Evolutionary conservation across 441 rosid genomes (phyloP).

Genomic region (Pelargonium cotyledonis): DNA sequence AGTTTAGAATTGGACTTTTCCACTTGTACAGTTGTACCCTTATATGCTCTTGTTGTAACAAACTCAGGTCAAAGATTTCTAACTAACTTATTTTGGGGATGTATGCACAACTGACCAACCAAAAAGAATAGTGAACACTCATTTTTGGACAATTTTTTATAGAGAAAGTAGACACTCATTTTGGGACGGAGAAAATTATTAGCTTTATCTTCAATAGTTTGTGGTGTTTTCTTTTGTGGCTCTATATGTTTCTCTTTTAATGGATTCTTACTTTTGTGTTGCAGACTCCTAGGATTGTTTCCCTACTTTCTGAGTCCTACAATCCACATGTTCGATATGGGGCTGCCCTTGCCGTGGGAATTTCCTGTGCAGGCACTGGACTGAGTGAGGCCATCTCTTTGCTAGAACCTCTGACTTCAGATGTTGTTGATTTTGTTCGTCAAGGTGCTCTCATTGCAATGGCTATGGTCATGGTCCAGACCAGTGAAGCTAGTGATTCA

Average conservation of each 20-base stretch:
- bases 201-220: too few species aligned
- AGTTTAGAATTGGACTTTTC: too few species aligned
- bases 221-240: too few species aligned
- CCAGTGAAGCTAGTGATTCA: conserved; percentile 89
- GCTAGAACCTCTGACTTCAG: conserved; percentile 93
- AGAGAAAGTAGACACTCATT: too few species aligned
- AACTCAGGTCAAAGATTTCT: neutral
- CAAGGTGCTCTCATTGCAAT: conserved; percentile 98
- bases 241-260: too few species aligned
- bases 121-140: too few species aligned
- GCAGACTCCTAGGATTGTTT: conserved; percentile 95
- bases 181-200: too few species aligned
- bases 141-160: too few species aligned
- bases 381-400: conserved; percentile 90
- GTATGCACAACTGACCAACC: too few species aligned
- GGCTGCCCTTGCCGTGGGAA: conserved; percentile 97
- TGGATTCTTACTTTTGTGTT: conserved; percentile 8
- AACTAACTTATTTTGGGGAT: too few species aligned
- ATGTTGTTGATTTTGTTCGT: conserved; percentile 97
- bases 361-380: conserved; percentile 96
- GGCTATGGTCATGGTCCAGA: conserved; percentile 99
- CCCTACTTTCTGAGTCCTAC: conserved; percentile 85
- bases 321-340: conserved; percentile 99
- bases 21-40: too few species aligned
- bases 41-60: too few species aligned